A percentile compares a stretch with the other conserved stretches of the same genome.
Evolutionary conservation across 2,329 filamentous ascomycete genomes (phyloP).

Genomic region (Pseudocercospora fuligena): DNA sequence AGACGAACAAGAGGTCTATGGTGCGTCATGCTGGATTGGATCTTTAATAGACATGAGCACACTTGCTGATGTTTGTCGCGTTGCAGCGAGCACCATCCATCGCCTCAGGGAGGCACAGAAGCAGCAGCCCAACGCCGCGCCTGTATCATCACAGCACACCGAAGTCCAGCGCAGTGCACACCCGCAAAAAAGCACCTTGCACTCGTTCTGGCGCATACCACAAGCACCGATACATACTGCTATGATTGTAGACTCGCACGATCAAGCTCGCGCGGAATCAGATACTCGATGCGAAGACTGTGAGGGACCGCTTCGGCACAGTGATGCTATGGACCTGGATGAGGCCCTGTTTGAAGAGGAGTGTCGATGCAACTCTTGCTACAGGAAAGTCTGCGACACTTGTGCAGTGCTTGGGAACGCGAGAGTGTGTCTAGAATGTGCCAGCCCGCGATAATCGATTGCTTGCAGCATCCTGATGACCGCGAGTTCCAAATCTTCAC

Average conservation of each 20-base stretch:
- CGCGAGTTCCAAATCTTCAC: neutral
- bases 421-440: conserved; percentile 50
- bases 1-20: conserved; percentile 59
- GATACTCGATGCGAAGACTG: conserved; percentile 51
- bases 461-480: neutral
- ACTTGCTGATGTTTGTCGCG: conserved; percentile 29
- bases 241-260: conserved; percentile 18
- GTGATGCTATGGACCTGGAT: conserved; percentile 46
- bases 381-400: conserved; percentile 47
- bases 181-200: conserved; percentile 51
- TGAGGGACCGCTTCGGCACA: conserved; percentile 42
- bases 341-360: conserved; percentile 34
- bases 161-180: conserved; percentile 25
- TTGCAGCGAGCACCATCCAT: conserved; percentile 50
- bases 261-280: conserved; percentile 9
- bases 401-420: conserved; percentile 47
- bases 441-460: conserved; percentile 22
- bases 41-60: conserved; percentile 22
- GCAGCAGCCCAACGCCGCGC: conserved; percentile 33
- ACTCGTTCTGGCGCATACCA: conserved; percentile 53
- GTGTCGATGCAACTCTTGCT: conserved; percentile 46
- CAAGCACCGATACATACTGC: conserved; percentile 36
- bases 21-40: conserved; percentile 45
- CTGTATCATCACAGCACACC: conserved; percentile 35
- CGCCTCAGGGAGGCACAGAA: conserved; percentile 52